Conservation (phyloP, 2,329 filamentous ascomycete species). For the Pseudohalonectria lignicola region DNA sequence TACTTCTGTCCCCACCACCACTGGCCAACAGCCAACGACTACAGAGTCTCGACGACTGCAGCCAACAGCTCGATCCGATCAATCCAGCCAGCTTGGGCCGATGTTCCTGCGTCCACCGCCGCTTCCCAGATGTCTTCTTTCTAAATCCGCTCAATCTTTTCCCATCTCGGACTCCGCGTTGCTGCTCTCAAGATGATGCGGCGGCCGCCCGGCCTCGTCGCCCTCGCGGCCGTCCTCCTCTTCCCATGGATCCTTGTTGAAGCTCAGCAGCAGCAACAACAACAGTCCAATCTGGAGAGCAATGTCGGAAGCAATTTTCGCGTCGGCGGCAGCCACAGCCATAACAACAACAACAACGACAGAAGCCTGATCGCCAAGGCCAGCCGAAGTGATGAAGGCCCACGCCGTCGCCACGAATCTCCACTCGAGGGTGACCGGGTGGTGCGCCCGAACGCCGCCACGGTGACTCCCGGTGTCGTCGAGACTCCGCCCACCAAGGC, state of each 20-base stretch:
- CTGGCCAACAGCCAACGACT: too few relatives aligned
- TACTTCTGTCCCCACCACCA: too few relatives aligned
- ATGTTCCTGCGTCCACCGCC: background rate
- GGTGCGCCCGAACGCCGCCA: slow-evolving; percentile 13
- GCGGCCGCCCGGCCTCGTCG: slow-evolving; percentile 49
- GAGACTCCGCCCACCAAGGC: slow-evolving; percentile 16
- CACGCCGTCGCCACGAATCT: slow-evolving; percentile 9
- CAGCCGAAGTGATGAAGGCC: slow-evolving; percentile 8
- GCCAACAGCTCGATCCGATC: too few relatives aligned
- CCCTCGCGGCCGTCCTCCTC: slow-evolving; percentile 44
- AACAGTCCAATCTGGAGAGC: slow-evolving; percentile 7
- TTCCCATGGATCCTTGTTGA: slow-evolving; percentile 47
- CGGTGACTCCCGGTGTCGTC: slow-evolving; percentile 11
- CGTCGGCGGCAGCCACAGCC: slow-evolving; percentile 2
- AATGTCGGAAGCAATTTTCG: background rate
- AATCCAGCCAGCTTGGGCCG: too few relatives aligned
- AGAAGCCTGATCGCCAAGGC: slow-evolving; percentile 1
- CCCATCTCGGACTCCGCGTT: slow-evolving; percentile 9
- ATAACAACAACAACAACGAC: background rate
- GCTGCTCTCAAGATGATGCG: slow-evolving; percentile 42
- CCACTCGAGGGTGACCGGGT: background rate
- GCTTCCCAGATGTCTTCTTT: slow-evolving; percentile 2
- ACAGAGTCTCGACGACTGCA: too few relatives aligned
- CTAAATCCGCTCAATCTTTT: background rate
- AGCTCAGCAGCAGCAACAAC: slow-evolving; percentile 52